Evolutionary conservation across 73 alveolate genomes (phyloP).

Genomic region (Symbiodinium natans): DNA sequence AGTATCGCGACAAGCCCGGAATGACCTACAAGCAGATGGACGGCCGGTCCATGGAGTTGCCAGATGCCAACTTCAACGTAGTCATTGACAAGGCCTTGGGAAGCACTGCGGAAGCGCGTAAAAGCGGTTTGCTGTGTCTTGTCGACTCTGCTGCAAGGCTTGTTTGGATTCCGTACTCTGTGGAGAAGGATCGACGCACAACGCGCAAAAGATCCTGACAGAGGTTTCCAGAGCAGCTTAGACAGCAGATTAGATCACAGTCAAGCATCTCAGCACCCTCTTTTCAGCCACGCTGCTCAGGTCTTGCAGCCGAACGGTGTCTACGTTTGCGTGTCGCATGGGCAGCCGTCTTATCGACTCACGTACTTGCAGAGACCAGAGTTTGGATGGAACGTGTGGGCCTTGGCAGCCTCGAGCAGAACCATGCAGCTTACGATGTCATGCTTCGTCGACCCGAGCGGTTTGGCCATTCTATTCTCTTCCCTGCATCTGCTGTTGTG

Average conservation of each 20-base stretch:
- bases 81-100: constrained; percentile 2
- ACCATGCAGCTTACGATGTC: no score
- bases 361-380: constrained; percentile 1
- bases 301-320: constrained; percentile 40
- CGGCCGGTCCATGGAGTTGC: constrained; percentile 25
- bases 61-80: constrained; percentile 18
- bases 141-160: neutral
- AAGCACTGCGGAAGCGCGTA: neutral
- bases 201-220: constrained; percentile 19
- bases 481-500: no score
- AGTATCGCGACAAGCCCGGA: constrained; percentile 29
- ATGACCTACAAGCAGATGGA: constrained; percentile 26
- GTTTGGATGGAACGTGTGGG: neutral
- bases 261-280: no score
- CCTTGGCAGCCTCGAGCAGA: no score
- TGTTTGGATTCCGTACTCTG: neutral
- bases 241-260: neutral
- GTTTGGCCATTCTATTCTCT: no score
- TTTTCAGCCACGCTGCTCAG: neutral
- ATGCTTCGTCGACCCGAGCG: no score
- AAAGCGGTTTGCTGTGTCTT: neutral
- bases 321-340: constrained; percentile 8
- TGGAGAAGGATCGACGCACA: constrained; percentile 31
- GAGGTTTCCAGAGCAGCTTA: neutral
- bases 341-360: neutral